Conservation (phyloP, 2,329 filamentous ascomycete genomes). For the Nakataea oryzae region DNA sequence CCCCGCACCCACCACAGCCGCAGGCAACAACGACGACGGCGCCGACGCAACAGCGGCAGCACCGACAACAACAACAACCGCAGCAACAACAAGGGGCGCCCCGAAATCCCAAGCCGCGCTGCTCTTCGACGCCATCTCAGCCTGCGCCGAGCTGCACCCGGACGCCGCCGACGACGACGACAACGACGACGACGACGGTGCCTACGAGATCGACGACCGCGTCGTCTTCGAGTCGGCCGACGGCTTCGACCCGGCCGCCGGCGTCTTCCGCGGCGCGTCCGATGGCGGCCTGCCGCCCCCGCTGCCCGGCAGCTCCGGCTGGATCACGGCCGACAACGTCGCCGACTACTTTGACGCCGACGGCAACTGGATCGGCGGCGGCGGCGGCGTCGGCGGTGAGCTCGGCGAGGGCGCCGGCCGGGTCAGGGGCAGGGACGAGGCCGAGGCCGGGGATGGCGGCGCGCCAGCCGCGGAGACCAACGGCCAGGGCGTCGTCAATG, state of each 20-base stretch:
- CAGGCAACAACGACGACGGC: constrained; percentile 1
- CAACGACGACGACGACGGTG: constrained; percentile 40
- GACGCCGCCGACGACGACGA: constrained; percentile 52
- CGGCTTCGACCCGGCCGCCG: constrained; percentile 45
- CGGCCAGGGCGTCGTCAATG: constrained; percentile 14
- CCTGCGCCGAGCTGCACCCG: constrained; percentile 67
- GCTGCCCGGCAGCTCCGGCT: constrained; percentile 64
- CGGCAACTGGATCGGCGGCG: constrained; percentile 65
- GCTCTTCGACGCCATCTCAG: constrained; percentile 60
- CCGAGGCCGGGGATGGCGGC: constrained; percentile 33
- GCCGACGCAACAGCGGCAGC: background rate
- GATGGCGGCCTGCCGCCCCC: constrained; percentile 49
- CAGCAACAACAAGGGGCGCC: constrained; percentile 6
- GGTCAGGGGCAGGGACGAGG: constrained; percentile 41
- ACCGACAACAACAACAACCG: background rate
- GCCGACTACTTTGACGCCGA: constrained; percentile 72
- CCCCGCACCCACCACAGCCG: constrained; percentile 11
- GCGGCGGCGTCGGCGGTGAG: constrained; percentile 31
- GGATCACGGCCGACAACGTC: constrained; percentile 90
- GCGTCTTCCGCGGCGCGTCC: constrained; percentile 32
- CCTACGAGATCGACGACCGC: constrained; percentile 37
- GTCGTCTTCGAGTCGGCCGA: constrained; percentile 51
- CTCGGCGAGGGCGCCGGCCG: constrained; percentile 56
- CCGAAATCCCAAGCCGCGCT: constrained; percentile 24
- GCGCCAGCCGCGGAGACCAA: constrained; percentile 10